These are phyloP conservation scores for Tympanopsis confertula DNA, from an alignment of 2,329 filamentous ascomycete genomes.

Conservation along the genomic window DNA sequence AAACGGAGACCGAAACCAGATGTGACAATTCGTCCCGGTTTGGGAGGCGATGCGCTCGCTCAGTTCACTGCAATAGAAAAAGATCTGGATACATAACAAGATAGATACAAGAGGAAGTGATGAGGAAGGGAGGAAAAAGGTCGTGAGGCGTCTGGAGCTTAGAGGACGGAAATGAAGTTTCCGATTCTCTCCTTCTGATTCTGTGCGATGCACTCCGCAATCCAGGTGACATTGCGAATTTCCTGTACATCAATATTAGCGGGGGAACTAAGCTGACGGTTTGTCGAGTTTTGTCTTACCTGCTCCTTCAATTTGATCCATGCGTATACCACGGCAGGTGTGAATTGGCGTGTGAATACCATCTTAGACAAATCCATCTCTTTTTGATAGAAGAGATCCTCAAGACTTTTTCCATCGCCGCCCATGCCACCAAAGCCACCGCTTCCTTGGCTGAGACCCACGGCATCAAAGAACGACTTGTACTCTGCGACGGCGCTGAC, in stretches of 20 bases:
- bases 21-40: too few relatives aligned
- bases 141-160: conserved; percentile 12
- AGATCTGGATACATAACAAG: too few relatives aligned
- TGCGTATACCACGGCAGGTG: conserved; percentile 85
- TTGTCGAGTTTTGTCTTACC: conserved; percentile 38
- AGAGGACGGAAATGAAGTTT: conserved; percentile 98
- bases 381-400: conserved; percentile 98
- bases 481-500: conserved; percentile 90
- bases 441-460: conserved; percentile 72
- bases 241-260: conserved; percentile 51
- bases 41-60: too few relatives aligned
- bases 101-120: too few relatives aligned
- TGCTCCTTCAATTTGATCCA: conserved; percentile 98
- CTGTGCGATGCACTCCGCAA: conserved; percentile 97
- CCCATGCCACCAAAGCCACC: conserved; percentile 65
- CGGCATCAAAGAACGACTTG: conserved; percentile 89
- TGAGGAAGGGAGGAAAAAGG: neutral
- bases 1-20: too few relatives aligned
- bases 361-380: conserved; percentile 97
- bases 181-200: conserved; percentile 98
- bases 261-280: conserved; percentile 4
- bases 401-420: conserved; percentile 71
- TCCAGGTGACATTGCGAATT: conserved; percentile 99
- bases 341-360: conserved; percentile 93
- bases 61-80: too few relatives aligned